These are phyloP conservation scores for Botrytis paeoniae DNA, from an alignment of 2,329 filamentous ascomycete genomes.

Conservation along the genomic window DNA sequence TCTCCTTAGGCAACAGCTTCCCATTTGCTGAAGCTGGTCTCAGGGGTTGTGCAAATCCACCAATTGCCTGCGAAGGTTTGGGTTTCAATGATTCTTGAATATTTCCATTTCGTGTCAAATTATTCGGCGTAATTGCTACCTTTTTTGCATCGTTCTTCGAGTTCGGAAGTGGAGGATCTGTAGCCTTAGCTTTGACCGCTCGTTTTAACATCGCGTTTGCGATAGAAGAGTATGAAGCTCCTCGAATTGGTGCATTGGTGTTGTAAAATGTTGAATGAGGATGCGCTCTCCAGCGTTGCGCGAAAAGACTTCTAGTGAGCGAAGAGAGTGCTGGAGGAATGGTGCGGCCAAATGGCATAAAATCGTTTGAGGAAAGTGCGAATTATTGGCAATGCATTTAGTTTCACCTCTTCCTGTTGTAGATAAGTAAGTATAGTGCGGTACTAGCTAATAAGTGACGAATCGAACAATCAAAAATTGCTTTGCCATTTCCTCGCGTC, in stretches of 20 bases:
- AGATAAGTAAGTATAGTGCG: not conserved
- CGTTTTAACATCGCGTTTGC: constrained; percentile 39
- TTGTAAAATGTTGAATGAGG: constrained; percentile 22
- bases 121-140: constrained; percentile 57
- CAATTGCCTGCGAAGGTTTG: constrained; percentile 39
- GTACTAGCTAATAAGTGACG: not conserved
- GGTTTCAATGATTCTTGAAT: constrained; percentile 51
- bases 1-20: not conserved
- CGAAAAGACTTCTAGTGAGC: constrained; percentile 31
- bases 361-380: constrained; percentile 27
- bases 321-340: constrained; percentile 31
- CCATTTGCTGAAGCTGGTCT: constrained; percentile 30
- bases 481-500: constrained; percentile 9
- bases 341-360: constrained; percentile 36
- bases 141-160: constrained; percentile 41
- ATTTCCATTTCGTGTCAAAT: constrained; percentile 48
- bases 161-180: constrained; percentile 21
- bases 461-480: not conserved
- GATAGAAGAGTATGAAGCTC: constrained; percentile 33
- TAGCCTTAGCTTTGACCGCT: constrained; percentile 29
- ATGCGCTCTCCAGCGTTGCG: constrained; percentile 33
- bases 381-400: constrained; percentile 23
- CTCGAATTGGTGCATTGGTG: constrained; percentile 27
- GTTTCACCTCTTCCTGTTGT: constrained; percentile 13
- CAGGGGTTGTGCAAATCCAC: constrained; percentile 36